Evolutionary conservation across 805 yeast genomes (phyloP).

Genomic region (Metschnikowia corniflorae): DNA sequence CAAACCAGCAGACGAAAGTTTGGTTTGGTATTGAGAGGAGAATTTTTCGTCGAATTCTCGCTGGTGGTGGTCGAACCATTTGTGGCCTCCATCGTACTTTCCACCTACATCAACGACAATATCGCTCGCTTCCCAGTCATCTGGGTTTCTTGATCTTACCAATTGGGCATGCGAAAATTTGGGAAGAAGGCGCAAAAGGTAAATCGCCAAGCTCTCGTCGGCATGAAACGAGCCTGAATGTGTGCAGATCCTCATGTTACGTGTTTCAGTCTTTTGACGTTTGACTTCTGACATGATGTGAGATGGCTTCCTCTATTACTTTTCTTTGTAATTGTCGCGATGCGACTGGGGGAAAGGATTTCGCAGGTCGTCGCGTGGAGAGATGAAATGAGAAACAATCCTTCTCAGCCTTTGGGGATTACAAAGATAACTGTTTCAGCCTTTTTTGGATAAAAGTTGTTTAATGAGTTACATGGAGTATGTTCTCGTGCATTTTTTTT

Average conservation of each 20-base stretch:
- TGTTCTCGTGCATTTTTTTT: no score
- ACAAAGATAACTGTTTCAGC: no score
- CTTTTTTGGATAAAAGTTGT: no score
- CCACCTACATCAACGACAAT: conserved; percentile 96
- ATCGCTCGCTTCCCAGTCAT: conserved; percentile 80
- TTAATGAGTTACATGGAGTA: no score
- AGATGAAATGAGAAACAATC: no score
- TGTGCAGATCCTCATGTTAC: conserved; percentile 66
- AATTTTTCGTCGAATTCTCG: conserved; percentile 82
- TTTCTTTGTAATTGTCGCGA: conserved; percentile 9
- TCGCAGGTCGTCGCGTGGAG: no score
- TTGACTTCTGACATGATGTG: conserved; percentile 20
- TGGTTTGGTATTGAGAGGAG: conserved; percentile 59
- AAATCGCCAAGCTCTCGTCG: conserved; percentile 93
- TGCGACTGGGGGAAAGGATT: conserved; percentile 10
- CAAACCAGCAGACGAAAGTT: conserved; percentile 90
- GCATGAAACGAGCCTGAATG: conserved; percentile 96
- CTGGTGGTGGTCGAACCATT: conserved; percentile 95
- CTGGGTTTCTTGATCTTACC: conserved; percentile 80
- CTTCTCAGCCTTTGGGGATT: no score
- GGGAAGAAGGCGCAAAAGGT: conserved; percentile 71
- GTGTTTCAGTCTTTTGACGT: conserved; percentile 17
- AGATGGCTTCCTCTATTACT: conserved; percentile 3
- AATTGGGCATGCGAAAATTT: conserved; percentile 61
- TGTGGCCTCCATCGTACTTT: conserved; percentile 69